Evolutionary conservation across 345 rosid species (phyloP).

Genomic region (Boechera retrofracta): DNA sequence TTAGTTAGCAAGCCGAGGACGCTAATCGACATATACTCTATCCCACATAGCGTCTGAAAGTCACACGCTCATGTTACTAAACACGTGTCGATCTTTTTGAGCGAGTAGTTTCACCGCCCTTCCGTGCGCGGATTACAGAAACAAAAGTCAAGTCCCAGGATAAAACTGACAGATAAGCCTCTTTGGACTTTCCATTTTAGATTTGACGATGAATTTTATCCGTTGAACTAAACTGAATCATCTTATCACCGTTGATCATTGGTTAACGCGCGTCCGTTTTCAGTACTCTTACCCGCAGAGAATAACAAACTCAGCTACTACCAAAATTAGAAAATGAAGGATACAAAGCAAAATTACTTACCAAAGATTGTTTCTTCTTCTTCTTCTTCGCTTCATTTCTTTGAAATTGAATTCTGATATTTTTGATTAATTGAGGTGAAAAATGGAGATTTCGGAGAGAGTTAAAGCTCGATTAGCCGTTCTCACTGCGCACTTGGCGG

Average conservation of each 20-base stretch:
- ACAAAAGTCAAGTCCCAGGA: not conserved
- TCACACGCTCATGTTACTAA: not conserved
- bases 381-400: not conserved
- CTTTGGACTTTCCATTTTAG: not conserved
- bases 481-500: constrained; percentile 66
- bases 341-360: not conserved
- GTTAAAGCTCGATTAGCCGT: constrained; percentile 70
- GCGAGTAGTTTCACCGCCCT: constrained; percentile 14
- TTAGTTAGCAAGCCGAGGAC: constrained; percentile 36
- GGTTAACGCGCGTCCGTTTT: constrained; percentile 1
- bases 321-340: not conserved
- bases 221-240: constrained; percentile 20
- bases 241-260: constrained; percentile 29
- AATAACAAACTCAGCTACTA: constrained; percentile 7
- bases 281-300: not conserved
- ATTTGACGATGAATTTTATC: not conserved
- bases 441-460: constrained; percentile 43
- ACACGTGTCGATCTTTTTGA: not conserved
- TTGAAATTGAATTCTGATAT: not conserved
- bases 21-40: not conserved
- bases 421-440: not conserved
- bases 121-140: not conserved
- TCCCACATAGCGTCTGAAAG: constrained; percentile 10
- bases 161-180: constrained; percentile 29
- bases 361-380: constrained; percentile 31